A percentile compares a stretch with the other conserved stretches of the same genome.
phyloP scores from a whole-genome alignment of 1,284 basidiomycete genomes.

The Chiua sp. region DNA sequence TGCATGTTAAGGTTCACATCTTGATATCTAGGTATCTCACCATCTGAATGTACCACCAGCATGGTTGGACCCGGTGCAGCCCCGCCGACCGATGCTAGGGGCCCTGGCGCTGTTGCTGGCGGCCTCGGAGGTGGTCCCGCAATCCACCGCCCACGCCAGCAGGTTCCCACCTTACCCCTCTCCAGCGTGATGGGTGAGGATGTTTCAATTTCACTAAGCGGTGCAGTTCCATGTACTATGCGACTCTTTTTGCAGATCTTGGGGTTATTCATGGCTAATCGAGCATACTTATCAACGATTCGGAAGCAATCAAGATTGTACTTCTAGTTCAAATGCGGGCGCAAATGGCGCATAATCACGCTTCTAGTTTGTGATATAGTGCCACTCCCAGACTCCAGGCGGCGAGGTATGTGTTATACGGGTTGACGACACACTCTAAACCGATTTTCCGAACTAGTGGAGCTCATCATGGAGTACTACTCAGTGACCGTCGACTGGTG shows the following conservation, averaged over 20 bases:
- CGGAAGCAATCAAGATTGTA: neutral
- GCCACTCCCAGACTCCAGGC: neutral
- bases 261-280: too few relatives aligned
- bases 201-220: neutral
- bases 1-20: neutral
- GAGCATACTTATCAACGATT: neutral
- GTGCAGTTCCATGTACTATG: too few relatives aligned
- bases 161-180: too few relatives aligned
- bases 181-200: neutral
- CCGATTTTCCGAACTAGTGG: neutral
- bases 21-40: neutral
- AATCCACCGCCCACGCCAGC: too few relatives aligned
- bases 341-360: neutral
- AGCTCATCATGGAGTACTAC: too few relatives aligned
- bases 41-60: neutral
- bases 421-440: neutral
- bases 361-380: neutral
- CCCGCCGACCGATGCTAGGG: too few relatives aligned
- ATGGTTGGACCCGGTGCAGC: too few relatives aligned
- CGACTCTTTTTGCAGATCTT: neutral
- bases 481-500: too few relatives aligned
- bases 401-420: neutral
- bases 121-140: too few relatives aligned
- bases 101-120: too few relatives aligned
- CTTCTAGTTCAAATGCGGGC: neutral